A percentile compares a stretch with the other conserved stretches of the same genome.
phyloP scores from a whole-genome alignment of 805 yeast species.

The Saccharomycopsis amapae region DNA sequence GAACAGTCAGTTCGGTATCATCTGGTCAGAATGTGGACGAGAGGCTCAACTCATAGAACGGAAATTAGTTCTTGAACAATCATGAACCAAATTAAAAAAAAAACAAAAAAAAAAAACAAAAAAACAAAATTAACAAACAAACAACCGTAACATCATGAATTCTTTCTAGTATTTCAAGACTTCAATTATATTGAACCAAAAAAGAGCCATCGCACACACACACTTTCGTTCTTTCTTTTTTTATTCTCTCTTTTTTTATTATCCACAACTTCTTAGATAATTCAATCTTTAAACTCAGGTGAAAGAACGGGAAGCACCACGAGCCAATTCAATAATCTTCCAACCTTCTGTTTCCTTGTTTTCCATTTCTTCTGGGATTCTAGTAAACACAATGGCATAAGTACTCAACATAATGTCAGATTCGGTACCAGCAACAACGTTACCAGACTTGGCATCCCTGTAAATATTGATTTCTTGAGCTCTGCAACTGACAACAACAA shows the following conservation, averaged over 20 bases:
- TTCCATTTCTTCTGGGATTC: constrained; percentile 87
- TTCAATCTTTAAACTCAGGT: not conserved
- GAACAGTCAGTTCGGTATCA: too few relatives aligned
- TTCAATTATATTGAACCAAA: not conserved
- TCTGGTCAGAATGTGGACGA: too few relatives aligned
- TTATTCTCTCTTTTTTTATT: not conserved
- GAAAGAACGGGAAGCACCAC: constrained; percentile 41
- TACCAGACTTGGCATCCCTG: constrained; percentile 86
- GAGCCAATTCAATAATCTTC: constrained; percentile 89
- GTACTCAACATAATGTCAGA: constrained; percentile 87
- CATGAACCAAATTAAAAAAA: too few relatives aligned
- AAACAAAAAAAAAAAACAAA: too few relatives aligned
- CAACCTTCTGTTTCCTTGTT: constrained; percentile 93
- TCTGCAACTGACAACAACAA: constrained; percentile 86
- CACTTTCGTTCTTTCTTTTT: not conserved
- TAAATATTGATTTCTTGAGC: constrained; percentile 92
- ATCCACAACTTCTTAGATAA: not conserved
- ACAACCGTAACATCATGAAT: too few relatives aligned
- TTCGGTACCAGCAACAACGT: constrained; percentile 92
- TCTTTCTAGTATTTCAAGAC: too few relatives aligned
- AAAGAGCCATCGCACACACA: too few relatives aligned
- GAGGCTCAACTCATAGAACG: too few relatives aligned
- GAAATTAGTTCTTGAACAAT: too few relatives aligned
- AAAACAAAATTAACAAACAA: too few relatives aligned
- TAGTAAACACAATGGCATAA: constrained; percentile 93